Conservation (phyloP, 805 yeast genomes). For the Maudiozyma bulderi region DNA sequence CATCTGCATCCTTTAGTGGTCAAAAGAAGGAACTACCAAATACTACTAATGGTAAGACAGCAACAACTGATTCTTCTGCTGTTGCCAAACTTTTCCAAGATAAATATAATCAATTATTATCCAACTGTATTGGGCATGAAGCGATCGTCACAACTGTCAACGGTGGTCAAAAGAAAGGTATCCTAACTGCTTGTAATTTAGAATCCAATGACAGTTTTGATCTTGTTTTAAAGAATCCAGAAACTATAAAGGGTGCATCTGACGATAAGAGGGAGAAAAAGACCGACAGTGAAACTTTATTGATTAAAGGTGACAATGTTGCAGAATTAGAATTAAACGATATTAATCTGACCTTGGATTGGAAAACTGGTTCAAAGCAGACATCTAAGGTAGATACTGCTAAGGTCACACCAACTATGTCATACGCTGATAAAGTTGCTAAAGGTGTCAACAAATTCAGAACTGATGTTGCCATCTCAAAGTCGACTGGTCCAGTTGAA, state of each 20-base stretch:
- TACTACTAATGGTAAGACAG: neutral
- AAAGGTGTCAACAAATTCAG: constrained; percentile 37
- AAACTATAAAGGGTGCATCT: constrained; percentile 18
- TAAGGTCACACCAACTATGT: neutral
- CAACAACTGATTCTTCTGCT: constrained; percentile 17
- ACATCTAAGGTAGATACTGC: neutral
- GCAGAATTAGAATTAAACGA: constrained; percentile 33
- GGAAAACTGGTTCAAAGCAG: constrained; percentile 6
- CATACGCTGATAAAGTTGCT: neutral
- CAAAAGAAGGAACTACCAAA: constrained; percentile 5
- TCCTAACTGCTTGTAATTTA: constrained; percentile 41
- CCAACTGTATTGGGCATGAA: constrained; percentile 50
- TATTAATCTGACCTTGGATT: constrained; percentile 23
- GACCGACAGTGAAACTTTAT: constrained; percentile 17
- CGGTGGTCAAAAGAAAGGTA: constrained; percentile 52
- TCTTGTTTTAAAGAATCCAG: constrained; percentile 46
- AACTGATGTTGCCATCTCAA: constrained; percentile 81
- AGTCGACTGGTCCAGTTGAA: constrained; percentile 39
- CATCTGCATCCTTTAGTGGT: constrained; percentile 3
- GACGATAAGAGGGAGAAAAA: constrained; percentile 15
- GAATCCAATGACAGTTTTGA: constrained; percentile 41
- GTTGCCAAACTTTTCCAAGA: constrained; percentile 38
- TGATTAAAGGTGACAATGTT: constrained; percentile 29
- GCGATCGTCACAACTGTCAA: constrained; percentile 52
- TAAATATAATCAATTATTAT: constrained; percentile 44